phyloP scores from a whole-genome alignment of 192 early-diverging fungal genomes.

The Gryganskiella cystojenkinii region DNA sequence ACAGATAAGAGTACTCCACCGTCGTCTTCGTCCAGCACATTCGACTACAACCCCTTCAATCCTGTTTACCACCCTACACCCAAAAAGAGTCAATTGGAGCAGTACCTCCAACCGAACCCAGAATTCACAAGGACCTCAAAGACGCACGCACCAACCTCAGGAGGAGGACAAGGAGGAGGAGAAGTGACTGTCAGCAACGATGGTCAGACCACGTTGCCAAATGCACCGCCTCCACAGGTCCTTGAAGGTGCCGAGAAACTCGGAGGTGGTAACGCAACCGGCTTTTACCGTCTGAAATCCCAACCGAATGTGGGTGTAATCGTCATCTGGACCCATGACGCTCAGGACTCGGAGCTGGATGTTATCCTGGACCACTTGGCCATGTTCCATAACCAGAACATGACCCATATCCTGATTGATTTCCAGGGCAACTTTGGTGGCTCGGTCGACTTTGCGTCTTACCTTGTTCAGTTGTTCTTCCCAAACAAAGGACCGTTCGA shows the following conservation, averaged over 20 bases:
- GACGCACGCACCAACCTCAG: too few relatives aligned
- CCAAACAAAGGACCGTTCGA: constrained; percentile 15
- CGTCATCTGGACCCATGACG: background rate
- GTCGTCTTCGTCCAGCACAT: background rate
- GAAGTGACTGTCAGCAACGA: too few relatives aligned
- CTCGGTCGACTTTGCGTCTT: constrained; percentile 2
- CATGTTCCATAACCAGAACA: background rate
- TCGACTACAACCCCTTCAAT: background rate
- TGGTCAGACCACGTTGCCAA: too few relatives aligned
- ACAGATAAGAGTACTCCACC: background rate
- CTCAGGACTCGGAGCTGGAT: constrained; percentile 1
- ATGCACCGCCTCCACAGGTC: too few relatives aligned
- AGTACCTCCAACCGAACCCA: too few relatives aligned
- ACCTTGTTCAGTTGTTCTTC: constrained; percentile 15
- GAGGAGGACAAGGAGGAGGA: too few relatives aligned
- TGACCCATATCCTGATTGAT: constrained; percentile 15
- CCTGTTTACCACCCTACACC: too few relatives aligned
- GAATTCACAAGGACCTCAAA: too few relatives aligned
- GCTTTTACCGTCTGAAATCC: constrained; percentile 13
- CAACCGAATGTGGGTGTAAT: constrained; percentile 6
- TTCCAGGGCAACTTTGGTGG: constrained; percentile 1
- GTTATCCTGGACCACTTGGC: background rate
- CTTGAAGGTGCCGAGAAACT: background rate
- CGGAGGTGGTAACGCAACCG: constrained; percentile 8
- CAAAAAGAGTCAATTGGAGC: too few relatives aligned